Conservation (phyloP, 352 stramenopile genomes). For the Phytophthora litchii region DNA sequence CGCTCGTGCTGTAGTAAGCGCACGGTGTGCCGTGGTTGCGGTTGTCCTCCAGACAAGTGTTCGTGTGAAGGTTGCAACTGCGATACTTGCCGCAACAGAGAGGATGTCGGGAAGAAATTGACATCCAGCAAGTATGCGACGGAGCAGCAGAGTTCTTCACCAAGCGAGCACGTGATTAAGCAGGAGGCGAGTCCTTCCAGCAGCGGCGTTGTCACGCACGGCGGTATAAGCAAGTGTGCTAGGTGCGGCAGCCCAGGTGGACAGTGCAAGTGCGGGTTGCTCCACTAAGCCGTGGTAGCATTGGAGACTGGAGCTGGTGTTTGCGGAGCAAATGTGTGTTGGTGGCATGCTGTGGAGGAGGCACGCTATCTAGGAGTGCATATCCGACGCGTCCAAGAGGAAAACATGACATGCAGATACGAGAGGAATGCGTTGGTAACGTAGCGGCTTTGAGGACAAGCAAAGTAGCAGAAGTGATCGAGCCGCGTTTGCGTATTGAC, state of each 20-base stretch:
- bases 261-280: slow-evolving; percentile 35
- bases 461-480: neutral
- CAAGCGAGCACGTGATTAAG: slow-evolving; percentile 11
- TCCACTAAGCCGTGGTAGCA: slow-evolving; percentile 19
- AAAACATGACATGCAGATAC: neutral
- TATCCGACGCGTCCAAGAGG: slow-evolving; percentile 1
- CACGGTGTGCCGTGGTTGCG: slow-evolving; percentile 27
- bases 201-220: neutral
- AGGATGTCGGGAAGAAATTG: slow-evolving; percentile 3
- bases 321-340: slow-evolving; percentile 1
- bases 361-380: slow-evolving; percentile 2
- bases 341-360: neutral
- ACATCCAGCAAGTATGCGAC: slow-evolving; percentile 1
- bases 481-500: slow-evolving; percentile 7
- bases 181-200: neutral
- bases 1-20: slow-evolving; percentile 21
- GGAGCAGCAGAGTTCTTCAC: neutral
- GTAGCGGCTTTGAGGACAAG: slow-evolving; percentile 2
- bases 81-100: slow-evolving; percentile 11
- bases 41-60: slow-evolving; percentile 32
- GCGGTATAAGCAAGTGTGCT: slow-evolving; percentile 3
- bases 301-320: neutral
- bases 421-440: slow-evolving; percentile 2
- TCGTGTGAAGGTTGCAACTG: slow-evolving; percentile 33
- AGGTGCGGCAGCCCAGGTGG: slow-evolving; percentile 24